Evolutionary conservation across 106 monocot species (phyloP), one percentile per base, ranked within the genome.

Genomic region (Phalaenopsis aphrodite): DNA sequence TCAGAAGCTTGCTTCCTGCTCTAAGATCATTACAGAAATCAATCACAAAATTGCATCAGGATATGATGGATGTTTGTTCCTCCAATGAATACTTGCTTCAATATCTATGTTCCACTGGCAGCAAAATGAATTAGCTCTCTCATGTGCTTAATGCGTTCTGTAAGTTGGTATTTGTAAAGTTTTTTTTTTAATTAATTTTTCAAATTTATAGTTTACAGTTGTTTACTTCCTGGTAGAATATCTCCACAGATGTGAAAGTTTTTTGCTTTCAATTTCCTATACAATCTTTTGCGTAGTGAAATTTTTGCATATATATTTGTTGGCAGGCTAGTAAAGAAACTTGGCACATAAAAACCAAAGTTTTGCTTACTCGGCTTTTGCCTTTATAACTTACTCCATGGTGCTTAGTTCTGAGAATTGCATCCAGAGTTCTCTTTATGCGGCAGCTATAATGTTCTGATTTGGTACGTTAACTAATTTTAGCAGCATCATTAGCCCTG

Each of bases 1-100:
- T 90, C 41, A 88, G 89, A 84, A 87, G 75, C 78, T 80, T 98
- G 72, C 89, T 94, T 82, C 89, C 98, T 38, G 78, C 90, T n/a
- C 77, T 98, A 24, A 94, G 87, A 81, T 94, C 92, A 67, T 84
- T 98, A 87, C 94, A 98, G 81, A 94, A 98, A 78, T 86, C 94
- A 52, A 88, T 92, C 75, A 88, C 92, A 76, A 90, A 81, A 58
- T 36, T 94, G 56, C 98, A 98, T 82, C 94, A 98, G 83, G 98
- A 98, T 87, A 78, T 98, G 66, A 76, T 85, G 17, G 94, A 92
- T 41, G 89, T 80, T 24, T 94, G 92, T 81, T 98, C 92, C 39
- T 92, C 94, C 19, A 98, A 98, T 78, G 89, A 98, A 56, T 94
- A 94, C 80, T 61, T 92, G 46, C 90, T 98, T 78, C 86, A 75